Evolutionary conservation across 495 filamentous ascomycete genomes (phyloP).

Genomic region (Trichoderma parareesei): DNA sequence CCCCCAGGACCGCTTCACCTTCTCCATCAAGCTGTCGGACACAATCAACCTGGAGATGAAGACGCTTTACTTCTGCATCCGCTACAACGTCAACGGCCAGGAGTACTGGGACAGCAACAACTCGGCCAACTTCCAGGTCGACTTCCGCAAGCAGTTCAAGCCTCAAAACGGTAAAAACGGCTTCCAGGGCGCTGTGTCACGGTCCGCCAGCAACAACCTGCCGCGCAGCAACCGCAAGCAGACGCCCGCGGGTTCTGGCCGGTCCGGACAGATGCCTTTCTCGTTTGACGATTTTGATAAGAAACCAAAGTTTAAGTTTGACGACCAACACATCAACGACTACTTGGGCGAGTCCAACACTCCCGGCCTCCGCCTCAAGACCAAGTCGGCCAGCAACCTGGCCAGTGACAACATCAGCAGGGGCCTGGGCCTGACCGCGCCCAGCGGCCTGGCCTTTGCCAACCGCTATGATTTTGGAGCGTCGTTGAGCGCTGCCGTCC

Average conservation of each 20-base stretch:
- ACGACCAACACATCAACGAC: slow-evolving; percentile 42
- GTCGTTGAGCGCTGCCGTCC: slow-evolving; percentile 78
- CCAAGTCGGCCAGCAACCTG: slow-evolving; percentile 37
- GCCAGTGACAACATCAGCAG: slow-evolving; percentile 39
- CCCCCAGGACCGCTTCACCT: slow-evolving; percentile 81
- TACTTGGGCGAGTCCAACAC: slow-evolving; percentile 44
- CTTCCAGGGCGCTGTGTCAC: slow-evolving; percentile 40
- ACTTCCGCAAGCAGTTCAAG: slow-evolving; percentile 72
- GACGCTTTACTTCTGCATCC: slow-evolving; percentile 84
- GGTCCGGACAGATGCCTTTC: slow-evolving; percentile 55
- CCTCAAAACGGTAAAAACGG: slow-evolving; percentile 47
- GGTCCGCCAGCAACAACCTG: slow-evolving; percentile 46
- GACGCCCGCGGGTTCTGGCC: slow-evolving; percentile 35
- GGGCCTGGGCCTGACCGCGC: slow-evolving; percentile 35
- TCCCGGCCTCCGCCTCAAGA: slow-evolving; percentile 40
- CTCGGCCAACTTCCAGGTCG: slow-evolving; percentile 78
- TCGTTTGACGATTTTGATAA: slow-evolving; percentile 64
- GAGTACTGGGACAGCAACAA: slow-evolving; percentile 96
- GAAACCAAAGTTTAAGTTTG: slow-evolving; percentile 48
- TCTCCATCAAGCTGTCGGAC: slow-evolving; percentile 88
- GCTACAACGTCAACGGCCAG: slow-evolving; percentile 74
- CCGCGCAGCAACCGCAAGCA: slow-evolving; percentile 66
- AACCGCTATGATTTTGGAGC: slow-evolving; percentile 91
- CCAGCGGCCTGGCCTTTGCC: slow-evolving; percentile 69
- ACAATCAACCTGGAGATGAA: slow-evolving; percentile 83